phyloP scores from a whole-genome alignment of 2,329 filamentous ascomycete species.

The Cercospora sp. region DNA sequence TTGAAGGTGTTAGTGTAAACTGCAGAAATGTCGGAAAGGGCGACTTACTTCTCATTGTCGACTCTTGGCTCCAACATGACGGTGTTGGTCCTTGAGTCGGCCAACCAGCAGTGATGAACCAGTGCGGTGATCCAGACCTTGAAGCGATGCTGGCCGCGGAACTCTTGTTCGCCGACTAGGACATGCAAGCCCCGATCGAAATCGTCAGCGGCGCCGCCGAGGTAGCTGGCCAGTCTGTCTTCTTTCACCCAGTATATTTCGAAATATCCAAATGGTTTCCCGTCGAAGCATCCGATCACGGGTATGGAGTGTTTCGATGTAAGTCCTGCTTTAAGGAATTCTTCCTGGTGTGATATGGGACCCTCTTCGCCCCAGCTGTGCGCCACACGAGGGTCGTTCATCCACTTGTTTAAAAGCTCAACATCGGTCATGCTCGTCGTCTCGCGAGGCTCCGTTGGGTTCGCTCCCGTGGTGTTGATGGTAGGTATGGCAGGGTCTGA shows the following conservation, averaged over 20 bases:
- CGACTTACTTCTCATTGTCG: conserved; percentile 76
- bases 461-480: conserved; percentile 22
- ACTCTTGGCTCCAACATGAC: conserved; percentile 86
- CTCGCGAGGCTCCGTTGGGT: conserved; percentile 7
- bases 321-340: conserved; percentile 68
- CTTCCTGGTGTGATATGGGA: conserved; percentile 57
- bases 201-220: conserved; percentile 69
- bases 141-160: conserved; percentile 74
- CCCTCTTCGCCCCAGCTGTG: conserved; percentile 78
- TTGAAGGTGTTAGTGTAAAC: not conserved
- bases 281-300: conserved; percentile 90
- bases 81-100: conserved; percentile 77
- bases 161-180: conserved; percentile 88
- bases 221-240: conserved; percentile 70
- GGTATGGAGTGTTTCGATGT: conserved; percentile 77
- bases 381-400: conserved; percentile 79
- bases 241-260: conserved; percentile 99
- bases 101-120: conserved; percentile 80
- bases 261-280: conserved; percentile 93
- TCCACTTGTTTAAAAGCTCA: conserved; percentile 79
- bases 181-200: conserved; percentile 89
- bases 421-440: conserved; percentile 52
- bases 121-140: conserved; percentile 79
- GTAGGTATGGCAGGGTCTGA: conserved; percentile 51
- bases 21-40: not conserved